Base-by-base conservation (phyloP, 2,329 filamentous ascomycete species). In the Pseudocercospora fijiensis region DNA sequence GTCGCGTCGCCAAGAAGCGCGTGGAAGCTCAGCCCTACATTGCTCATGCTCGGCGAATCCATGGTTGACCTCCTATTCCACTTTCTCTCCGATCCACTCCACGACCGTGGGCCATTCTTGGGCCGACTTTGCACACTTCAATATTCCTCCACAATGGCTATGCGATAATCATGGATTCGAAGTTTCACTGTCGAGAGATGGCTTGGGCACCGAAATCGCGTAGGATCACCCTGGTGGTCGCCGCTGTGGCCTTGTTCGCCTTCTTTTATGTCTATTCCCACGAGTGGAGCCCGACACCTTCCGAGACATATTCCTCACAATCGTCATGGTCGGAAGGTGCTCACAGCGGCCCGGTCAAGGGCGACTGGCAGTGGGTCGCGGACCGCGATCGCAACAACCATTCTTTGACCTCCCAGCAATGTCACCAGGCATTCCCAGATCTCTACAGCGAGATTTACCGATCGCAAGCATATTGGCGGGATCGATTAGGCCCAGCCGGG, bases 361-460 rank as follows among this genome's bases (percentile, higher is more conserved):
- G 28, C 53, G 53, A 56, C 27, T 56, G 53, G 53, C 53, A 56
- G n/a, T 56, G 53, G 53, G 57, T 66, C 8, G 70, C 65, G 28
- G 63, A 66, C 28, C 68, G 72, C 27, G 73, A 76, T 68, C 69
- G 70, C 45, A 67, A 69, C 57, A 70, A 75, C 53, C 71, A 76
- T 55, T 69, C 70, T 4, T 69, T 76, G 18, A 72, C 71, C 16
- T 63, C 66, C 13, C 64, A 64, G 33, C 74, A 76, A 68, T 76
- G 74, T 56, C 58, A 68, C 28, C 61, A 64, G 28, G 71, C 74
- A 11, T 76, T 76, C 27, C 74, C 74, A 10, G 64, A 72, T 27
- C 69, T 76, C 11, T 76, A 74, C 62, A 62, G 65, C 24, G 74
- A 76, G 55, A 72, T 76, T 53, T 70, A 76, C 55, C 71, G 74